Percentiles rank a stretch among this genome's conserved stretches.
Evolutionary conservation across 768 basidiomycete species (phyloP).

Genomic region (Trametes cingulata): DNA sequence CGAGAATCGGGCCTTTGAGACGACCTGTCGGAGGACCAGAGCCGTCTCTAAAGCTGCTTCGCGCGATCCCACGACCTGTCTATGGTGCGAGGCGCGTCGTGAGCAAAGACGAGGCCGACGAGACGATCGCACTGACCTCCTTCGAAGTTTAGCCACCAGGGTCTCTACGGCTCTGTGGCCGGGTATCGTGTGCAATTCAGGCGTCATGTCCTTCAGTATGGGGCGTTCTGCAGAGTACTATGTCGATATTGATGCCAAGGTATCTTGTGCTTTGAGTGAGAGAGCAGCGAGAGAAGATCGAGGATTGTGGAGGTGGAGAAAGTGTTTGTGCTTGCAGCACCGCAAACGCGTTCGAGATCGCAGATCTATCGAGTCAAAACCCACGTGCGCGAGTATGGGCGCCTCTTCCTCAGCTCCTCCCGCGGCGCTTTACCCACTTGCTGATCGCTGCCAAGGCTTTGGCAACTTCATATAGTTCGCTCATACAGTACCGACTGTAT

Average conservation of each 20-base stretch:
- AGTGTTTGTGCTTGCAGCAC: not conserved
- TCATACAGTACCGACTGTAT: too few relatives aligned
- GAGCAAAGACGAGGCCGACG: conserved; percentile 8
- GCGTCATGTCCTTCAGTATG: conserved; percentile 41
- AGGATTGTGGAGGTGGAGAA: not conserved
- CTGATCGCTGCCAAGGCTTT: too few relatives aligned
- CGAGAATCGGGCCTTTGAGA: conserved; percentile 82
- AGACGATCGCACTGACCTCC: conserved; percentile 55
- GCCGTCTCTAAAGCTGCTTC: conserved; percentile 89
- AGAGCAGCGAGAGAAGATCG: not conserved
- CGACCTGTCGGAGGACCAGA: conserved; percentile 84
- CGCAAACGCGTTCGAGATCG: conserved; percentile 3
- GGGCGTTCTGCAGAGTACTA: not conserved
- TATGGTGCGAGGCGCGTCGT: conserved; percentile 32
- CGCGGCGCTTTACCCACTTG: too few relatives aligned
- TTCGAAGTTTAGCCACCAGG: conserved; percentile 66
- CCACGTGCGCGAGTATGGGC: conserved; percentile 1
- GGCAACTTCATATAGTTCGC: too few relatives aligned
- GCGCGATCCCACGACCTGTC: conserved; percentile 90
- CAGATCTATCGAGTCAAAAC: conserved; percentile 6
- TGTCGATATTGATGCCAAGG: not conserved
- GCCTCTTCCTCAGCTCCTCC: not conserved
- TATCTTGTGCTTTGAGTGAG: too few relatives aligned
- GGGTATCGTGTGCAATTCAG: conserved; percentile 39
- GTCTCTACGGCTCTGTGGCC: conserved; percentile 65